These are phyloP conservation scores for Termitomyces sp. DNA, from an alignment of 768 basidiomycete species.

Conservation along the genomic window DNA sequence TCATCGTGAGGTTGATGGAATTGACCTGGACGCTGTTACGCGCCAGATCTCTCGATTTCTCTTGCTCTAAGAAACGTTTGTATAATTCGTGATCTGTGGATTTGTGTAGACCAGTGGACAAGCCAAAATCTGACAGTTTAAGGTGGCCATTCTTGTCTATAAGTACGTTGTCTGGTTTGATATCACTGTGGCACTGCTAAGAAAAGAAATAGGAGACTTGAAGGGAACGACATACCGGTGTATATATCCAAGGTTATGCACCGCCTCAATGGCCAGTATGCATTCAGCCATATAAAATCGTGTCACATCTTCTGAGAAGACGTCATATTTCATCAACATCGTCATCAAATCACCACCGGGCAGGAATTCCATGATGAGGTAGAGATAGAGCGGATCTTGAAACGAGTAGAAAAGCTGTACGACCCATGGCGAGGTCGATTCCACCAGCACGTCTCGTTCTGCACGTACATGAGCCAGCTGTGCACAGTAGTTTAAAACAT, in stretches of 20 bases:
- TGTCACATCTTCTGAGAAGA: slow-evolving; percentile 97
- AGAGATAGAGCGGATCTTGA: slow-evolving; percentile 93
- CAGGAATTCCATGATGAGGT: slow-evolving; percentile 88
- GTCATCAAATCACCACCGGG: slow-evolving; percentile 99
- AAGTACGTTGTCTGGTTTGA: slow-evolving; percentile 98
- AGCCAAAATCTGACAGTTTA: slow-evolving; percentile 96
- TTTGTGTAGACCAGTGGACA: slow-evolving; percentile 97
- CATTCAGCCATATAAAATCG: slow-evolving; percentile 99
- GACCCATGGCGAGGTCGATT: slow-evolving; percentile 96
- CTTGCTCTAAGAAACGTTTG: slow-evolving; percentile 81
- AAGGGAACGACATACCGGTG: slow-evolving; percentile 63
- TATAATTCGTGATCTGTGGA: slow-evolving; percentile 93
- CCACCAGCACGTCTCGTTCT: slow-evolving; percentile 93
- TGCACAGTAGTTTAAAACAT: neutral
- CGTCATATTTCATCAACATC: slow-evolving; percentile 99
- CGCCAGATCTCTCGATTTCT: slow-evolving; percentile 56
- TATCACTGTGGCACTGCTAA: slow-evolving; percentile 57
- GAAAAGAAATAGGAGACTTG: neutral
- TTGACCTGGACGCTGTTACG: slow-evolving; percentile 98
- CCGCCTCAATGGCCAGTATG: slow-evolving; percentile 95
- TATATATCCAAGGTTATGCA: slow-evolving; percentile 98
- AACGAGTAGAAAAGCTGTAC: slow-evolving; percentile 98
- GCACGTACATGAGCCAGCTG: slow-evolving; percentile 97
- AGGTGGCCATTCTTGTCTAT: slow-evolving; percentile 97
- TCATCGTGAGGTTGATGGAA: slow-evolving; percentile 96